Evolutionary conservation across 2,329 filamentous ascomycete species (phyloP).

Genomic region (Colletotrichum cereale): DNA sequence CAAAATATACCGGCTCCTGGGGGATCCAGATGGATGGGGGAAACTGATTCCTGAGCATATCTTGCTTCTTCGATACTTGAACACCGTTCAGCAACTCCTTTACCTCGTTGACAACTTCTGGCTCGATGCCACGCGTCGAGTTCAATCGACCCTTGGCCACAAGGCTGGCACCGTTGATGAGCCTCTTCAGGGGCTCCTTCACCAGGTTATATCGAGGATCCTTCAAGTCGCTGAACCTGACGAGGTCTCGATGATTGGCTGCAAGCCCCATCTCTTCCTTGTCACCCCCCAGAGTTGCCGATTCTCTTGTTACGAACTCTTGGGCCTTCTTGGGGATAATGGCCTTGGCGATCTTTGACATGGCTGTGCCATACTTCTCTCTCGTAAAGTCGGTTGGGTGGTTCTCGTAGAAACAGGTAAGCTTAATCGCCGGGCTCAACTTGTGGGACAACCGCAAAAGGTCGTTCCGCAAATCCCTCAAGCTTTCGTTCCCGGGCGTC

Average conservation of each 20-base stretch:
- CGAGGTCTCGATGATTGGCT: conserved; percentile 54
- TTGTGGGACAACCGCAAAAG: conserved; percentile 54
- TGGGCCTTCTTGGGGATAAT: conserved; percentile 50
- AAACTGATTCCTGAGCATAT: conserved; percentile 47
- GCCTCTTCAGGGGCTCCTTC: conserved; percentile 51
- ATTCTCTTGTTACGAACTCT: conserved; percentile 56
- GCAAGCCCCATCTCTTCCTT: conserved; percentile 51
- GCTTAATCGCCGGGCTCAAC: conserved; percentile 50
- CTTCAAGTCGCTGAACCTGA: conserved; percentile 57
- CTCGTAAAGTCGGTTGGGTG: conserved; percentile 52
- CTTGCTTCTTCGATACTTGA: conserved; percentile 51
- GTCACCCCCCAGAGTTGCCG: conserved; percentile 53
- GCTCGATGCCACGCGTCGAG: conserved; percentile 53
- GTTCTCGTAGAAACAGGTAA: conserved; percentile 57
- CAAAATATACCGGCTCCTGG: conserved; percentile 51
- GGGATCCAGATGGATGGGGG: conserved; percentile 54
- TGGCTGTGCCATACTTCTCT: conserved; percentile 43
- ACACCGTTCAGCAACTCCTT: conserved; percentile 51
- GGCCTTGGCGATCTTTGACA: conserved; percentile 50
- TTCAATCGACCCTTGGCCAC: conserved; percentile 54
- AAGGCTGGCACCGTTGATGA: conserved; percentile 52
- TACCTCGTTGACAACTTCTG: conserved; percentile 48
- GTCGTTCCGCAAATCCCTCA: conserved; percentile 54
- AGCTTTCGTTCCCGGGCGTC: conserved; percentile 53
- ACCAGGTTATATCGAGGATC: conserved; percentile 53